phyloP scores from a whole-genome alignment of 1,139 yeast genomes.

The Lodderomyces jiufengensis region DNA sequence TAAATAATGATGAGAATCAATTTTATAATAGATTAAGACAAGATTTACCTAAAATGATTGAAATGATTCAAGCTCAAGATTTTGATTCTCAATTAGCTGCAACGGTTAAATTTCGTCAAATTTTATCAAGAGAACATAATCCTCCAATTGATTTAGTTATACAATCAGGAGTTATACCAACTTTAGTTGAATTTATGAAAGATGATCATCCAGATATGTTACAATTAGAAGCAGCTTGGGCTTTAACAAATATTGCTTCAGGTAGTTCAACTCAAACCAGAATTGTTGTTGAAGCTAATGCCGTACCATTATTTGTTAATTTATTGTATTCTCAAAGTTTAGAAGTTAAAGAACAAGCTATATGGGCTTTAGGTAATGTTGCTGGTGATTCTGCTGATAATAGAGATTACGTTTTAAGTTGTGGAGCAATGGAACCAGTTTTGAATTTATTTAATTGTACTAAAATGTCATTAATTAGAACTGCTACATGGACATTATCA shows the following conservation, averaged over 20 bases:
- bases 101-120: conserved; percentile 89
- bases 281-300: conserved; percentile 88
- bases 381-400: conserved; percentile 93
- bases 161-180: conserved; percentile 88
- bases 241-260: conserved; percentile 96
- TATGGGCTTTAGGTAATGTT: conserved; percentile 98
- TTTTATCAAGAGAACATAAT: conserved; percentile 87
- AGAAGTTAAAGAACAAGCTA: conserved; percentile 97
- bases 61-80: conserved; percentile 71
- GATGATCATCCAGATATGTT: conserved; percentile 78
- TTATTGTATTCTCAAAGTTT: conserved; percentile 74
- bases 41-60: conserved; percentile 84
- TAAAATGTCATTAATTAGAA: conserved; percentile 84
- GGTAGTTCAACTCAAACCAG: conserved; percentile 88
- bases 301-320: conserved; percentile 87
- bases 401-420: conserved; percentile 81
- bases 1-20: conserved; percentile 42
- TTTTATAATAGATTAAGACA: conserved; percentile 59
- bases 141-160: conserved; percentile 98
- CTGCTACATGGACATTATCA: conserved; percentile 97
- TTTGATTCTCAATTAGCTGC: conserved; percentile 83
- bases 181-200: conserved; percentile 80
- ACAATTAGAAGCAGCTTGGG: conserved; percentile 99
- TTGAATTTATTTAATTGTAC: conserved; percentile 73
- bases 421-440: conserved; percentile 89